Conservation (phyloP, 495 filamentous ascomycete genomes). For the Xylaria flabelliformis region DNA sequence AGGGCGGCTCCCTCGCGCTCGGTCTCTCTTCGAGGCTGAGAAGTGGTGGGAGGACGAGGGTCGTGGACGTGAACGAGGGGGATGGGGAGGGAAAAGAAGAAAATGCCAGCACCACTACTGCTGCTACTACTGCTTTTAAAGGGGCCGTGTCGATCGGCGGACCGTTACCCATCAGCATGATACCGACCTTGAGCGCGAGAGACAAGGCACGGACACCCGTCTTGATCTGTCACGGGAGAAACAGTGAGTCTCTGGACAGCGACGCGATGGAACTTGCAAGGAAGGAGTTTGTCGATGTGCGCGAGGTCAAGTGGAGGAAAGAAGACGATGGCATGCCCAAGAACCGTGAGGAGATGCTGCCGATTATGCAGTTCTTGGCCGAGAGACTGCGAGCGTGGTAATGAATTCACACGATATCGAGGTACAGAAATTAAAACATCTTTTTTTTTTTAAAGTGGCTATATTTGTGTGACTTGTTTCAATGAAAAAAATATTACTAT, state of each 20-base stretch:
- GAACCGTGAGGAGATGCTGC: constrained; percentile 84
- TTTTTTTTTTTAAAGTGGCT: too few species aligned
- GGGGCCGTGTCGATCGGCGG: constrained; percentile 85
- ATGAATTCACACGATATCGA: background rate
- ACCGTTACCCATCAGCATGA: constrained; percentile 63
- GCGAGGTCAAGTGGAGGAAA: constrained; percentile 75
- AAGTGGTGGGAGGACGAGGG: constrained; percentile 37
- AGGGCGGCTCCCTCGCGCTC: constrained; percentile 83
- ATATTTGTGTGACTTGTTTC: too few species aligned
- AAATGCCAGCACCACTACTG: background rate
- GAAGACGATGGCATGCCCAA: constrained; percentile 82
- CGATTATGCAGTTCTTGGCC: constrained; percentile 92
- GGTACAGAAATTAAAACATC: too few species aligned
- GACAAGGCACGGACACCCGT: constrained; percentile 74
- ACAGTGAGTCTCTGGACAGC: constrained; percentile 66
- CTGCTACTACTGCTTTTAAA: constrained; percentile 39
- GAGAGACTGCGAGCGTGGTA: constrained; percentile 69
- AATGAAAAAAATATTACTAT: too few species aligned
- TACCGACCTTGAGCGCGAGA: constrained; percentile 42
- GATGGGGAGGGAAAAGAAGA: background rate
- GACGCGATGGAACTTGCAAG: constrained; percentile 67
- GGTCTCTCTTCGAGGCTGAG: constrained; percentile 56
- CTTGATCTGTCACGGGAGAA: constrained; percentile 71
- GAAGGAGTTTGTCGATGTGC: constrained; percentile 72
- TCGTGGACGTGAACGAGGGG: constrained; percentile 31